Evolutionary conservation across 2,329 filamentous ascomycete species (phyloP), one percentile per base, ranked within the genome.

Genomic region (Elsinoe arachidis): DNA sequence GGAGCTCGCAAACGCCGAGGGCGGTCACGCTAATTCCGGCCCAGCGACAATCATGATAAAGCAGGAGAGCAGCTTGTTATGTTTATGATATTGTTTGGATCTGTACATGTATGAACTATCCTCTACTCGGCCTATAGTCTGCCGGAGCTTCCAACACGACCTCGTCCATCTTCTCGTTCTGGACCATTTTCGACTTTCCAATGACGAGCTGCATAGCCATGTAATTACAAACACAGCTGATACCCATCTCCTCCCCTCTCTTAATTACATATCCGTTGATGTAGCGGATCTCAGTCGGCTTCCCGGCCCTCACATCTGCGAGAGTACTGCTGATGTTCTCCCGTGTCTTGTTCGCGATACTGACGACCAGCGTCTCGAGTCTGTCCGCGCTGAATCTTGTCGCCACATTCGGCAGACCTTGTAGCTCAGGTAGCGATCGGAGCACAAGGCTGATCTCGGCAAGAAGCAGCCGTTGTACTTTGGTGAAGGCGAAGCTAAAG

Each of bases 181-280:
- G 58, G 21, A 75, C 67, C 65, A 82, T 72, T 38, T 70, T 67
- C 44, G 79, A 73, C 74, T 87, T 92, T 21, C 83, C 87, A 66
- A 87, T 83, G 51, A 96, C 84, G 73, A 90, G 72, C 55, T 84
- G 76, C 69, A 86, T 75, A 41, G 95, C 75, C 76, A 88, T 80
- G 64, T 85, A 84, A 67, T 95, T 93, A 60, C 85, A 76, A 10
- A 83, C 81, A 65, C 84, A 84, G 53, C 81, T 76, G n/a, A 96
- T 75, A 1, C 88, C 88, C 60, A 91, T 65, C 67, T 88, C 81
- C 64, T 81, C 78, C 0, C 87, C 93, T 39, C 86, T 80, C 53
- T 76, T 78, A 33, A 95, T 78, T 59, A 99, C 86, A 73, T 92
- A 99, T 0, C 91, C 92, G 68, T 95, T 96, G 63, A 92, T 80